Evolutionary conservation across 192 early-diverging fungal genomes (phyloP).

Genomic region (Entomortierella chlamydospora): DNA sequence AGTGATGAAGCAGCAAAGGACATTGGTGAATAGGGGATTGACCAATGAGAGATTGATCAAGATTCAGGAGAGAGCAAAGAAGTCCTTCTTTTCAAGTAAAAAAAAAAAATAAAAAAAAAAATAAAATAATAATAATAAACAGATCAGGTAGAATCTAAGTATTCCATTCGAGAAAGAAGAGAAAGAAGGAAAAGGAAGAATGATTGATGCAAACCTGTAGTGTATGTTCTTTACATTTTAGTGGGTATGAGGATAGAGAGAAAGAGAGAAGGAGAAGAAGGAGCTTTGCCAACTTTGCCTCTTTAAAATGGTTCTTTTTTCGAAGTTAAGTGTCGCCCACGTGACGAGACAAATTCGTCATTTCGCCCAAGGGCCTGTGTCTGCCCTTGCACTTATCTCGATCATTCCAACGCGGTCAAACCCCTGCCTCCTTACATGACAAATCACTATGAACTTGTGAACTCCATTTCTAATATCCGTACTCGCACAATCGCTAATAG

Average conservation of each 20-base stretch:
- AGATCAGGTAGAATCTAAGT: neutral
- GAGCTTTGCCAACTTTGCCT: too few relatives aligned
- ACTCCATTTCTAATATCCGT: too few relatives aligned
- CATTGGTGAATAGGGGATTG: neutral
- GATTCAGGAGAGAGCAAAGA: neutral
- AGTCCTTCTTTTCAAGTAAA: neutral
- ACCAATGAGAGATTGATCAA: neutral
- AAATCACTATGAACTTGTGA: too few relatives aligned
- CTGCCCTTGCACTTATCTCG: too few relatives aligned
- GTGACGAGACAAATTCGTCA: neutral
- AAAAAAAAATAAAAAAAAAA: neutral
- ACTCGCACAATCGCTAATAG: too few relatives aligned
- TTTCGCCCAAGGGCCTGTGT: neutral
- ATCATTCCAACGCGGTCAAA: too few relatives aligned
- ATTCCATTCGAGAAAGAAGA: neutral
- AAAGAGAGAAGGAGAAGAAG: too few relatives aligned
- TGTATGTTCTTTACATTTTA: too few relatives aligned
- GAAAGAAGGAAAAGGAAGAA: neutral
- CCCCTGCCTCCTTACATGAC: too few relatives aligned
- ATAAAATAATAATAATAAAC: conserved; percentile 1
- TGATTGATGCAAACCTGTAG: neutral
- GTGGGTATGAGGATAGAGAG: too few relatives aligned
- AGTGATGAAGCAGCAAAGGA: neutral
- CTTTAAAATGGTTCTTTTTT: too few relatives aligned
- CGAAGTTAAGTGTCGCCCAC: neutral